Conservation (phyloP, 768 basidiomycete genomes). For the Saitozyma podzolica region DNA sequence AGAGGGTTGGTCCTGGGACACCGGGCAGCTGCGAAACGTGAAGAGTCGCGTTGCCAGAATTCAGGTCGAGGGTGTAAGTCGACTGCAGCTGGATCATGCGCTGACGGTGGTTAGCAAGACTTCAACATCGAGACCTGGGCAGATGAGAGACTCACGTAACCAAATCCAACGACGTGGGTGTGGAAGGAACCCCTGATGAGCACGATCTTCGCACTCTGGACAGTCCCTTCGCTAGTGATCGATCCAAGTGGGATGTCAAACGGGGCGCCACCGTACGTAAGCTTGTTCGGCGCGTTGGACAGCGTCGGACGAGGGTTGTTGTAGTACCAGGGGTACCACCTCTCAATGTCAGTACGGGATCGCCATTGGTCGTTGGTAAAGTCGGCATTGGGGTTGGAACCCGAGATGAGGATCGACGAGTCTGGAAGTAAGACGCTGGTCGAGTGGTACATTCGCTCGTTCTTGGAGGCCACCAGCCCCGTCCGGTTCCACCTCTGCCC, state of each 20-base stretch:
- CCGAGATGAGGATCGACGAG: slow-evolving; percentile 80
- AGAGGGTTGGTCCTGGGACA: slow-evolving; percentile 67
- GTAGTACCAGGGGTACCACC: slow-evolving; percentile 92
- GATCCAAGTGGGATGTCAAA: slow-evolving; percentile 75
- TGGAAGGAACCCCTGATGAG: slow-evolving; percentile 70
- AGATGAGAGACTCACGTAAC: slow-evolving; percentile 33
- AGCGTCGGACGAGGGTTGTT: slow-evolving; percentile 70
- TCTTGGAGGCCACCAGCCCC: slow-evolving; percentile 64
- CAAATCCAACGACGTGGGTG: slow-evolving; percentile 59
- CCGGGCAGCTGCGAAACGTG: slow-evolving; percentile 81
- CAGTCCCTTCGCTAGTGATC: slow-evolving; percentile 67
- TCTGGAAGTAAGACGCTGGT: slow-evolving; percentile 83
- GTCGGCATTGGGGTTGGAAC: slow-evolving; percentile 90
- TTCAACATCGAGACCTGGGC: too few species aligned
- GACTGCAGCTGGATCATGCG: slow-evolving; percentile 77
- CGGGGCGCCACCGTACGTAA: slow-evolving; percentile 76
- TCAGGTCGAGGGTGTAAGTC: slow-evolving; percentile 75
- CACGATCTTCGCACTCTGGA: slow-evolving; percentile 65
- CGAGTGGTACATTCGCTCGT: slow-evolving; percentile 88
- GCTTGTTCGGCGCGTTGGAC: slow-evolving; percentile 66
- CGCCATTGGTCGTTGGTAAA: slow-evolving; percentile 56
- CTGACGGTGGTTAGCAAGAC: slow-evolving; percentile 56
- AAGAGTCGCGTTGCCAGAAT: slow-evolving; percentile 68
- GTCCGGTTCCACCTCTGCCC: slow-evolving; percentile 69
- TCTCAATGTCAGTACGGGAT: slow-evolving; percentile 77